Conservation (phyloP, 2,329 filamentous ascomycete species). For the Anthostomella pinea region DNA sequence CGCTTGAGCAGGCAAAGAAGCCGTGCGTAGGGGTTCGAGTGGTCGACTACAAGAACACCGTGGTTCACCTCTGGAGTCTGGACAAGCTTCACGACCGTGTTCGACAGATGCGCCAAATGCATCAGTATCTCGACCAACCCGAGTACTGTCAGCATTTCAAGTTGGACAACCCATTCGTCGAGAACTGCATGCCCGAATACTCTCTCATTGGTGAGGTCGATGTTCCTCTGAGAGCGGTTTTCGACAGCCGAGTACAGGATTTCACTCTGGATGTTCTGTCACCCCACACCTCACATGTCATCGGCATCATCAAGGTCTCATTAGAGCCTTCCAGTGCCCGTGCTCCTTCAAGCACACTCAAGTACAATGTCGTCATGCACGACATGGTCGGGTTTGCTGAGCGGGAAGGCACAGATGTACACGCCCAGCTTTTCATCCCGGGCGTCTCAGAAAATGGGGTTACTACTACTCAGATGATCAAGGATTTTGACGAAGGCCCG, state of each 20-base stretch:
- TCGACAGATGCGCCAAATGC: constrained; percentile 91
- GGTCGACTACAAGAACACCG: constrained; percentile 81
- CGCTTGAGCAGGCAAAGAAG: constrained; percentile 77
- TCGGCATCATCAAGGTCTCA: constrained; percentile 87
- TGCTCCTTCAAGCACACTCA: constrained; percentile 86
- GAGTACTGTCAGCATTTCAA: constrained; percentile 93
- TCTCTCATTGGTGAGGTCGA: constrained; percentile 91
- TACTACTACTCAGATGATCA: constrained; percentile 93
- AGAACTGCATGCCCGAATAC: constrained; percentile 87
- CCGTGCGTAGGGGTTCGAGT: constrained; percentile 89
- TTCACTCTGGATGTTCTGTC: constrained; percentile 88
- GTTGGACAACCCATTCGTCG: constrained; percentile 88
- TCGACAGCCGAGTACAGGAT: constrained; percentile 91
- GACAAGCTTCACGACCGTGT: constrained; percentile 88
- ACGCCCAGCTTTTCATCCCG: constrained; percentile 94
- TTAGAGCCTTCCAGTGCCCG: constrained; percentile 91
- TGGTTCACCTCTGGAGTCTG: constrained; percentile 91
- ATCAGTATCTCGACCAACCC: constrained; percentile 92
- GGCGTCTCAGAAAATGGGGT: constrained; percentile 87
- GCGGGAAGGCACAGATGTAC: constrained; percentile 90
- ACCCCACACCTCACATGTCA: constrained; percentile 84
- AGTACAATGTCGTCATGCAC: constrained; percentile 99
- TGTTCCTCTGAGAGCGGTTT: constrained; percentile 87
- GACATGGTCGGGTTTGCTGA: constrained; percentile 93
- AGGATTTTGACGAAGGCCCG: constrained; percentile 86